Evolutionary conservation across 2,329 filamentous ascomycete genomes (phyloP).

Genomic region (Alternaria postmessia): DNA sequence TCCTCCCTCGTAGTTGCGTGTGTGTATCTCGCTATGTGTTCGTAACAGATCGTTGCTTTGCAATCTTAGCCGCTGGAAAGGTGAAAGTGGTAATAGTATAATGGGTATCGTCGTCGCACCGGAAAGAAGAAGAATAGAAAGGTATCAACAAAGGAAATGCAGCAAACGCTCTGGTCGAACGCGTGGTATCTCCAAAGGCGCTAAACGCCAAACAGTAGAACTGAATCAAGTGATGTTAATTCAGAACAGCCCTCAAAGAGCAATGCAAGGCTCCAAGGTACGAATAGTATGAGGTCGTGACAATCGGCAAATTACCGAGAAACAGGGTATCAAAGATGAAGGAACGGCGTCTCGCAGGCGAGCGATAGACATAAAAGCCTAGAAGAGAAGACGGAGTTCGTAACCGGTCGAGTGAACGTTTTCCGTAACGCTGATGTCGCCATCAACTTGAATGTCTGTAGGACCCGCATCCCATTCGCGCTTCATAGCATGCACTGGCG

Average conservation of each 20-base stretch:
- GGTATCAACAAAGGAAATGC: conserved; percentile 21
- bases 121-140: conserved; percentile 31
- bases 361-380: conserved; percentile 15
- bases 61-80: conserved; percentile 36
- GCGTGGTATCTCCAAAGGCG: conserved; percentile 40
- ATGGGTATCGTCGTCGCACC: conserved; percentile 51
- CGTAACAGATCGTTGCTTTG: conserved; percentile 32
- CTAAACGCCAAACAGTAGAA: conserved; percentile 31
- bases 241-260: conserved; percentile 21
- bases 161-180: conserved; percentile 29
- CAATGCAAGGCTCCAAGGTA: conserved; percentile 29
- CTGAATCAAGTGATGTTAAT: conserved; percentile 16
- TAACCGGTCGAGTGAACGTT: conserved; percentile 57
- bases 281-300: conserved; percentile 47
- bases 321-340: conserved; percentile 21
- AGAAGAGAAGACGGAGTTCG: conserved; percentile 60
- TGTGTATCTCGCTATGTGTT: conserved; percentile 29
- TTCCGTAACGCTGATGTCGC: conserved; percentile 55
- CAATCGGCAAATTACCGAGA: conserved; percentile 28
- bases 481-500: conserved; percentile 55
- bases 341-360: conserved; percentile 9
- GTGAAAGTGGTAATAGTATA: conserved; percentile 37
- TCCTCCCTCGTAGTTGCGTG: conserved; percentile 23
- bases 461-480: conserved; percentile 62
- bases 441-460: conserved; percentile 59